A percentile compares a stretch with the other conserved stretches of the same genome.
phyloP scores from a whole-genome alignment of 2,329 filamentous ascomycete species.

The Colletotrichum nymphaeae region DNA sequence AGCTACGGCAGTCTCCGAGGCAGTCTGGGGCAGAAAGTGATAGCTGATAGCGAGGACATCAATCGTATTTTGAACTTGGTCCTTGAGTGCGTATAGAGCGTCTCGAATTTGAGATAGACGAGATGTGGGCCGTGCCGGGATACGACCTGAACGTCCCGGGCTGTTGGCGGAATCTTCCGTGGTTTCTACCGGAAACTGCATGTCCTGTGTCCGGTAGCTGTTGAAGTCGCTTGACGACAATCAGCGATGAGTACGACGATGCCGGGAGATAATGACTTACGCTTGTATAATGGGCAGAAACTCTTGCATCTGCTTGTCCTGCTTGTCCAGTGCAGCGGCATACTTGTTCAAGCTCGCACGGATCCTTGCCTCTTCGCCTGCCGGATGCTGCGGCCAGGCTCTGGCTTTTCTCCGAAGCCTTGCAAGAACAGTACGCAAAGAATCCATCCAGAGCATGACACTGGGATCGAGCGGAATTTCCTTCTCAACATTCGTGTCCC shows the following conservation, averaged over 20 bases:
- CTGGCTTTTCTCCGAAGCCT: conserved; percentile 21
- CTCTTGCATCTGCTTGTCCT: conserved; percentile 35
- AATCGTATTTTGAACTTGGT: conserved; percentile 38
- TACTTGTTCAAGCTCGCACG: conserved; percentile 5
- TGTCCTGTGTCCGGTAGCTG: conserved; percentile 34
- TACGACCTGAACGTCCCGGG: background rate
- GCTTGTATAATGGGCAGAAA: conserved; percentile 38
- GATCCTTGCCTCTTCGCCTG: background rate
- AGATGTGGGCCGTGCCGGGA: background rate
- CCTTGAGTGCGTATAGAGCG: conserved; percentile 40
- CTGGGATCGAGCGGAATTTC: conserved; percentile 39
- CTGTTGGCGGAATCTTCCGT: background rate
- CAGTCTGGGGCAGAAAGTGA: conserved; percentile 6
- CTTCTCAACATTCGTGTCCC: conserved; percentile 1
- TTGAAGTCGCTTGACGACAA: conserved; percentile 38
- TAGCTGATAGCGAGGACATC: conserved; percentile 27
- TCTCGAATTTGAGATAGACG: conserved; percentile 35
- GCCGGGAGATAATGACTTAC: conserved; percentile 26
- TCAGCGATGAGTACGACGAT: background rate
- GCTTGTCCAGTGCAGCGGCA: conserved; percentile 16
- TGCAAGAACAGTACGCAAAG: conserved; percentile 36
- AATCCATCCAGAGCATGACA: conserved; percentile 38
- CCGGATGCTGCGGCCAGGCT: background rate
- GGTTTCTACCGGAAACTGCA: background rate
- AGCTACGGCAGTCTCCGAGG: background rate